Percentiles rank a stretch among this genome's conserved stretches.
phyloP scores from a whole-genome alignment of 2,329 filamentous ascomycete species.

The Penicillium olsonii region DNA sequence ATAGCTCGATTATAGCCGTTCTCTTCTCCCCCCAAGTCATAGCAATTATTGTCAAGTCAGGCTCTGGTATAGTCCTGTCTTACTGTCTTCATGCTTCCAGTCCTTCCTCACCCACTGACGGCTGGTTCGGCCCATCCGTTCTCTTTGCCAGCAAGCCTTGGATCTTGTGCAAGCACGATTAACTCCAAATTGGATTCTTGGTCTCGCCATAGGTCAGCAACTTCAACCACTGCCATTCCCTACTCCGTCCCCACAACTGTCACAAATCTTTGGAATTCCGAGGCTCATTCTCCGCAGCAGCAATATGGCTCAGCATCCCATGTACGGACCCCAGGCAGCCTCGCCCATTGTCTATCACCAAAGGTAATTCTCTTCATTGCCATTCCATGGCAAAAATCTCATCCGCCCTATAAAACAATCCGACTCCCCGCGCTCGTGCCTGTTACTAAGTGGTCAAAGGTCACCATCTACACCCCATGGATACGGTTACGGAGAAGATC shows the following conservation, averaged over 20 bases:
- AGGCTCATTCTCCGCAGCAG: constrained; percentile 29
- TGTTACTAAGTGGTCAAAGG: constrained; percentile 32
- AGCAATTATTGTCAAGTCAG: constrained; percentile 3
- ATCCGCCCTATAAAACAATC: constrained; percentile 6
- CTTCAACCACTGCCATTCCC: constrained; percentile 14
- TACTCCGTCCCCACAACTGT: background rate
- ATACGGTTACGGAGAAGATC: constrained; percentile 31
- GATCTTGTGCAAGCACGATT: constrained; percentile 32
- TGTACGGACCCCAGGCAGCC: constrained; percentile 31
- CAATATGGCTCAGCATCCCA: constrained; percentile 32
- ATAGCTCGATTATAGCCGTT: background rate
- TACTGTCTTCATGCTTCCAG: constrained; percentile 33
- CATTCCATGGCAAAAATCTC: no score
- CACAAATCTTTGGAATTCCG: constrained; percentile 6
- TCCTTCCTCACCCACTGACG: constrained; percentile 30
- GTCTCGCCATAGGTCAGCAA: constrained; percentile 40
- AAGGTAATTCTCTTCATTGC: constrained; percentile 33
- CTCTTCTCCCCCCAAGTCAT: background rate
- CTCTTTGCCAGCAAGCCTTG: constrained; percentile 30
- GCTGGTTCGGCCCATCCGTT: constrained; percentile 35
- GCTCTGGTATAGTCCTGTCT: constrained; percentile 5
- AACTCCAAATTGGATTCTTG: constrained; percentile 34
- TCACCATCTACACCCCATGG: constrained; percentile 31
- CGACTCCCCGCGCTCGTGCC: constrained; percentile 7
- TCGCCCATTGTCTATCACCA: constrained; percentile 37